Conservation (phyloP, 2,329 filamentous ascomycete genomes). For the Colletotrichum horii region DNA sequence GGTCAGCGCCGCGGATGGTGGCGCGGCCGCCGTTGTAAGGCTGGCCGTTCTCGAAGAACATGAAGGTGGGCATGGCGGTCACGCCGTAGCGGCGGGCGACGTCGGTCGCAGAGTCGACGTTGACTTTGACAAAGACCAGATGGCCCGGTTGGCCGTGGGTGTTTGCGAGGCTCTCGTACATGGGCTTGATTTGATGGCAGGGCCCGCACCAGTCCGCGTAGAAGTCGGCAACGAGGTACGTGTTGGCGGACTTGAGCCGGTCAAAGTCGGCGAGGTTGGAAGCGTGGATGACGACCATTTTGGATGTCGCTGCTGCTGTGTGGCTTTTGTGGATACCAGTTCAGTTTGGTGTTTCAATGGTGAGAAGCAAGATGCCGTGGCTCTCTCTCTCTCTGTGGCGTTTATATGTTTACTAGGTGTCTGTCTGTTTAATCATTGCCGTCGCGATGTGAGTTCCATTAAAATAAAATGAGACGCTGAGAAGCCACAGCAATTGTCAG, state of each 20-base stretch:
- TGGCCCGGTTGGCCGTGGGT: slow-evolving; percentile 39
- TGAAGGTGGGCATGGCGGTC: slow-evolving; percentile 63
- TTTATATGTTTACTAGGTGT: neutral
- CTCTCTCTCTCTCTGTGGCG: neutral
- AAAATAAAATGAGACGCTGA: neutral
- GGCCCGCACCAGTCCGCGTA: slow-evolving; percentile 66
- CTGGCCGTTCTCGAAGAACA: slow-evolving; percentile 63
- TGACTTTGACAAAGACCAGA: slow-evolving; percentile 62
- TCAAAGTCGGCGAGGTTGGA: slow-evolving; percentile 51
- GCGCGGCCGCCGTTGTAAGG: slow-evolving; percentile 47
- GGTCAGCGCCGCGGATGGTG: slow-evolving; percentile 28
- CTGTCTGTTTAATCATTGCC: neutral
- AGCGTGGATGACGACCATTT: slow-evolving; percentile 43
- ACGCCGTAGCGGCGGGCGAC: slow-evolving; percentile 55
- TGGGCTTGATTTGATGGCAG: slow-evolving; percentile 64
- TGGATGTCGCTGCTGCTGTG: neutral
- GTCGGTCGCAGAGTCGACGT: slow-evolving; percentile 60
- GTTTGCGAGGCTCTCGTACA: slow-evolving; percentile 54
- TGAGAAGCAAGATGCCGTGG: neutral
- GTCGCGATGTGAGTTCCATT: neutral
- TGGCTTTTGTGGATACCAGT: neutral
- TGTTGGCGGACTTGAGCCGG: slow-evolving; percentile 49
- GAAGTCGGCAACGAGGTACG: slow-evolving; percentile 62
- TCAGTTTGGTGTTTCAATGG: neutral
- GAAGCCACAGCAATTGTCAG: neutral